Evolutionary conservation across 1,284 basidiomycete genomes (phyloP).

Genomic region (Mycena citricolor): DNA sequence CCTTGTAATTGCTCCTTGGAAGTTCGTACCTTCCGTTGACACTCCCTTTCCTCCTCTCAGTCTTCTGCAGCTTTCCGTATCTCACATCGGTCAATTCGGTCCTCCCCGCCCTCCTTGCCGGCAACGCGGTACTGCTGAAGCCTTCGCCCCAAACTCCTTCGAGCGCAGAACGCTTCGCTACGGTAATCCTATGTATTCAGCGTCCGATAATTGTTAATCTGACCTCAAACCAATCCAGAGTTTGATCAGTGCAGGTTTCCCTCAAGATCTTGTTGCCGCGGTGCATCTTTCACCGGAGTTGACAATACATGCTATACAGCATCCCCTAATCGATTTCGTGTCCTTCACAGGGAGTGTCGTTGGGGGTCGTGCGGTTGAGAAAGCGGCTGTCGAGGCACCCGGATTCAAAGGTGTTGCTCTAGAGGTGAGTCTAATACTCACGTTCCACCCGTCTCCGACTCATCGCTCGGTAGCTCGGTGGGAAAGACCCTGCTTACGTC

Average conservation of each 20-base stretch:
- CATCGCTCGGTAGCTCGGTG: conserved; percentile 69
- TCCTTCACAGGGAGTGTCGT: conserved; percentile 88
- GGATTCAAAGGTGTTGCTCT: conserved; percentile 82
- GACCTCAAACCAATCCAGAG: conserved; percentile 5
- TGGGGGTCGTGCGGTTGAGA: conserved; percentile 64
- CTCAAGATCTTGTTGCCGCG: conserved; percentile 74
- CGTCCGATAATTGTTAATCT: background rate
- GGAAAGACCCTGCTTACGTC: conserved; percentile 96
- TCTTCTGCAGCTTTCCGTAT: conserved; percentile 74
- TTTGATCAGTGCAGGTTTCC: conserved; percentile 79
- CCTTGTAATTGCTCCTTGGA: conserved; percentile 87
- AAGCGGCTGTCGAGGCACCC: conserved; percentile 54
- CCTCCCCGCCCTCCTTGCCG: conserved; percentile 84
- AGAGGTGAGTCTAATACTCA: conserved; percentile 49
- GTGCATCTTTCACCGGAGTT: conserved; percentile 75
- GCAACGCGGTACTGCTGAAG: conserved; percentile 89
- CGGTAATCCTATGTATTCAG: conserved; percentile 47
- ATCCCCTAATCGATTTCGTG: conserved; percentile 76
- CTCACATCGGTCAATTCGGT: conserved; percentile 88
- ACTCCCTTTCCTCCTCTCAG: background rate
- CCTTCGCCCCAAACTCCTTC: conserved; percentile 94
- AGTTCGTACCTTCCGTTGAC: conserved; percentile 49
- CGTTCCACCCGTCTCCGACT: background rate
- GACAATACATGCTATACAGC: conserved; percentile 63
- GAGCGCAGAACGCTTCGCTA: conserved; percentile 78